Conservation (phyloP, 2,329 filamentous ascomycete species). For the Amesomyces nigricolor region DNA sequence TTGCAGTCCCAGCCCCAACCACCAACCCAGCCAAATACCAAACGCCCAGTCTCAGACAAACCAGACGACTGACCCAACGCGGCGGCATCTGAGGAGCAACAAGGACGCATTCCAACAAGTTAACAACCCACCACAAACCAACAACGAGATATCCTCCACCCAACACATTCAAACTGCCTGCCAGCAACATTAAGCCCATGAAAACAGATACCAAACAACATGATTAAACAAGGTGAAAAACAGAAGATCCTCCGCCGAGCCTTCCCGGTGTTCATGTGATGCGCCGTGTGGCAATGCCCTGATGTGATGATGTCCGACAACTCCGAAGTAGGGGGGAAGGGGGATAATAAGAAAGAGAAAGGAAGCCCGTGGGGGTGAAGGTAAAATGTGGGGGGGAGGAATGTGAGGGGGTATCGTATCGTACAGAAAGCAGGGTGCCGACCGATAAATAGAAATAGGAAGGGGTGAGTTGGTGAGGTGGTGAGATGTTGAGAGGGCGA, state of each 20-base stretch:
- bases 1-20: neutral
- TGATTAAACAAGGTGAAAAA: neutral
- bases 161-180: neutral
- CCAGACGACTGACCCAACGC: neutral
- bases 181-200: neutral
- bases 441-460: neutral
- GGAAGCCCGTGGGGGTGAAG: neutral
- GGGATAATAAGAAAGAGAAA: conserved; percentile 3
- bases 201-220: neutral
- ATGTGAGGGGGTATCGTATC: conserved; percentile 7
- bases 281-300: conserved; percentile 16
- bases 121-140: neutral
- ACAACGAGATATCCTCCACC: neutral
- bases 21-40: conserved; percentile 6
- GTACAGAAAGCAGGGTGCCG: conserved; percentile 7
- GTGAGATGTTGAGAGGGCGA: no score
- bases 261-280: neutral
- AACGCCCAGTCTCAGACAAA: neutral
- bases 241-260: neutral
- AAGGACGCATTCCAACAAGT: neutral
- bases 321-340: conserved; percentile 7
- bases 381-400: no score
- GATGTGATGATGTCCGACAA: conserved; percentile 10
- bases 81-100: neutral
- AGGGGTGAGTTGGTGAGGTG: neutral